Percentiles rank a stretch among this genome's conserved stretches.
These are phyloP conservation scores for Fusarium nodosum DNA, from an alignment of 2,329 filamentous ascomycete genomes.

Conservation along the genomic window DNA sequence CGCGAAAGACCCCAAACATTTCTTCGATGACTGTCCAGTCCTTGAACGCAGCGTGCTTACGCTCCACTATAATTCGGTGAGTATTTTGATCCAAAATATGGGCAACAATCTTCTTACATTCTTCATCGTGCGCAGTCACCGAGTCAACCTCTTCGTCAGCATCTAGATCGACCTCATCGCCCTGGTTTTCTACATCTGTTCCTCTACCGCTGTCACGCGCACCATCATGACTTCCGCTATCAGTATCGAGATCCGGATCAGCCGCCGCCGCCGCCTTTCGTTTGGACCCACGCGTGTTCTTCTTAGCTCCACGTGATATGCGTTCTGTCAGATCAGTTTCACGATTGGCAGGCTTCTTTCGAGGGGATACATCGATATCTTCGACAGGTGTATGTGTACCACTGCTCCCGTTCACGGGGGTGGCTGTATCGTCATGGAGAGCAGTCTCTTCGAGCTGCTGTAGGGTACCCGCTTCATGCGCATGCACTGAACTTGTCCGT, in stretches of 20 bases:
- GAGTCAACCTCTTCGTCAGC: slow-evolving; percentile 71
- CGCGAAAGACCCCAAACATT: slow-evolving; percentile 88
- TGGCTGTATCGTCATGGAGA: slow-evolving; percentile 56
- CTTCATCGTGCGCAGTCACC: slow-evolving; percentile 73
- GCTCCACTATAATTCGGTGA: slow-evolving; percentile 69
- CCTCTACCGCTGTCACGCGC: slow-evolving; percentile 53
- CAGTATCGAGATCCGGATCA: slow-evolving; percentile 52
- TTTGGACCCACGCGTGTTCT: slow-evolving; percentile 59
- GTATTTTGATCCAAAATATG: slow-evolving; percentile 30
- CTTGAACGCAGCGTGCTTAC: slow-evolving; percentile 84
- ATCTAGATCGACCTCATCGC: slow-evolving; percentile 69
- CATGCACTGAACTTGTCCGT: slow-evolving; percentile 64
- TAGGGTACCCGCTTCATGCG: slow-evolving; percentile 54
- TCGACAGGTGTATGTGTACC: slow-evolving; percentile 61
- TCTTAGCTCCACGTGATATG: slow-evolving; percentile 55
- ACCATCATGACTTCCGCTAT: slow-evolving; percentile 53
- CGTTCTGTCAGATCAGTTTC: slow-evolving; percentile 53
- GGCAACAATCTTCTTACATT: slow-evolving; percentile 60
- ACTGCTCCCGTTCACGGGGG: slow-evolving; percentile 54
- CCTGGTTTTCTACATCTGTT: slow-evolving; percentile 61
- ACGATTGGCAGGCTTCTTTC: slow-evolving; percentile 47
- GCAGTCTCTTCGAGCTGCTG: slow-evolving; percentile 50
- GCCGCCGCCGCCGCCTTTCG: slow-evolving; percentile 53
- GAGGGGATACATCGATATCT: slow-evolving; percentile 57
- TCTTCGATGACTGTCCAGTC: slow-evolving; percentile 85